A percentile compares a stretch with the other conserved stretches of the same genome.
These are phyloP conservation scores for Talaromyces sp. DNA, from an alignment of 2,329 filamentous ascomycete species.

Conservation along the genomic window DNA sequence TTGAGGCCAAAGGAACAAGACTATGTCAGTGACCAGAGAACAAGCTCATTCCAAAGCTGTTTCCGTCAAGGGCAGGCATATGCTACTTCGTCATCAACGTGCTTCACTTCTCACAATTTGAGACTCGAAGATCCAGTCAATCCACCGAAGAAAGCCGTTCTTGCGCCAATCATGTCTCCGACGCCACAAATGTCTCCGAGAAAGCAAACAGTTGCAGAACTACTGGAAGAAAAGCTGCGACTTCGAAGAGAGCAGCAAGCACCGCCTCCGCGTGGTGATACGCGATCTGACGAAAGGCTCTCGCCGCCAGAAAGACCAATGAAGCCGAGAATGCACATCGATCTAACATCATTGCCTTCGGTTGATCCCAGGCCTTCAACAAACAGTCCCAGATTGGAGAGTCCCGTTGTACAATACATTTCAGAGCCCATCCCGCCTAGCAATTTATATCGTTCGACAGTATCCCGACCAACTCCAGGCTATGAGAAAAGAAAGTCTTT, in stretches of 20 bases:
- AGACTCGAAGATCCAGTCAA: not conserved
- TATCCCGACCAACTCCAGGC: not conserved
- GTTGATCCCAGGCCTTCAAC: not conserved
- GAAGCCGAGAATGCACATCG: not conserved
- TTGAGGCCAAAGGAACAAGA: not conserved
- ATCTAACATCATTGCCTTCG: not conserved
- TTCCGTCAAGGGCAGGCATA: not conserved
- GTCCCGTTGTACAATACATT: constrained; percentile 2
- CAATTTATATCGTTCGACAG: not conserved
- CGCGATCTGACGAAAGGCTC: not conserved
- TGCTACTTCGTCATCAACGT: not conserved
- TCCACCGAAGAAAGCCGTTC: not conserved
- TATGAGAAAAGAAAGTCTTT: not conserved
- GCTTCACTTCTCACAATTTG: not conserved
- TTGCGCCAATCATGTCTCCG: no score
- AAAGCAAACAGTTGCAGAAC: constrained; percentile 22
- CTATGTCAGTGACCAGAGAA: not conserved
- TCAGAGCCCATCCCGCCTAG: constrained; percentile 1
- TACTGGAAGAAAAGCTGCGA: constrained; percentile 29
- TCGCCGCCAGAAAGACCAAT: not conserved
- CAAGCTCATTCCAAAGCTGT: not conserved
- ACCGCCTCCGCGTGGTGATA: not conserved
- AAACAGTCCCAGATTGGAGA: not conserved
- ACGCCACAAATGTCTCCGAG: not conserved
- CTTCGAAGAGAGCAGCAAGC: constrained; percentile 19